A percentile compares a stretch with the other conserved stretches of the same genome.
phyloP scores from a whole-genome alignment of 192 early-diverging fungal species.

The Coemansia sp. region DNA sequence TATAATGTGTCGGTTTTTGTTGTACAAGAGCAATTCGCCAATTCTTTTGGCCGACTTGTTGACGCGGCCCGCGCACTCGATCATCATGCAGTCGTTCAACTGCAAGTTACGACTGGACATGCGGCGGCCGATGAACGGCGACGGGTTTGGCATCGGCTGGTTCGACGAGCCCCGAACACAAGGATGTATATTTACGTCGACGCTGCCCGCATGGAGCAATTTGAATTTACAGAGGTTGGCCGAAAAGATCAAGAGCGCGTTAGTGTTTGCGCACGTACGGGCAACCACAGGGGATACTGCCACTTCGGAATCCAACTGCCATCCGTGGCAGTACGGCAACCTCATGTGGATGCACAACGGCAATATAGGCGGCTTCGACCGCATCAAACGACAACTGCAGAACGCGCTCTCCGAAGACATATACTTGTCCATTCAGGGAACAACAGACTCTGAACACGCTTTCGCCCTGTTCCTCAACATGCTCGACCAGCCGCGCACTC shows the following conservation, averaged over 20 bases:
- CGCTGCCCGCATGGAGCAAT: conserved; percentile 81
- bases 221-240: conserved; percentile 69
- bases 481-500: conserved; percentile 46
- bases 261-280: conserved; percentile 79
- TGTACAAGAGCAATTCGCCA: conserved; percentile 76
- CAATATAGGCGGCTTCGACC: conserved; percentile 60
- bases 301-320: conserved; percentile 75
- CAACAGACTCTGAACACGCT: conserved; percentile 77
- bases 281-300: conserved; percentile 69
- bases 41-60: conserved; percentile 71
- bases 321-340: conserved; percentile 61
- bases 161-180: conserved; percentile 62
- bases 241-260: conserved; percentile 67
- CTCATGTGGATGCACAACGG: conserved; percentile 87
- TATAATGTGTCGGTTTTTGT: conserved; percentile 54
- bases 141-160: conserved; percentile 77
- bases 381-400: conserved; percentile 69
- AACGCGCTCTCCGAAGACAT: conserved; percentile 64
- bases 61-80: conserved; percentile 72
- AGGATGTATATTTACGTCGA: conserved; percentile 77
- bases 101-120: conserved; percentile 65
- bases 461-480: conserved; percentile 77
- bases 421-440: conserved; percentile 69
- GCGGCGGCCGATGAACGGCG: conserved; percentile 67
- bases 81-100: conserved; percentile 79